A percentile compares a stretch with the other conserved stretches of the same genome.
Evolutionary conservation across 306 rosid species (phyloP).

Genomic region (Prunus padus): DNA sequence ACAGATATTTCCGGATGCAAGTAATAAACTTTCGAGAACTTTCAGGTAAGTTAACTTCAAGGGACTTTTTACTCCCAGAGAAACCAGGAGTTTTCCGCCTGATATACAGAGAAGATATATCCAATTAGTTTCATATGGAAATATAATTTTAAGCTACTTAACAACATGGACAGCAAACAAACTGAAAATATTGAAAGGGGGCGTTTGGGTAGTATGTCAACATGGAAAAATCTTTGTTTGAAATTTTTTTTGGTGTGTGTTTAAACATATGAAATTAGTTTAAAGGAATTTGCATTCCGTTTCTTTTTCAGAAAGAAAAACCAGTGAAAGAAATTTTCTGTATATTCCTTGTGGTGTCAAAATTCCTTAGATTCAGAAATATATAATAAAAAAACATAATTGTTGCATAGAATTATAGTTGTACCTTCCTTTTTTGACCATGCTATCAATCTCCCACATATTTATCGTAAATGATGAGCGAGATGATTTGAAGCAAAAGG

Average conservation of each 20-base stretch:
- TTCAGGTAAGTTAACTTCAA: conserved; percentile 94
- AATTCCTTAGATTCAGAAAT: conserved; percentile 4
- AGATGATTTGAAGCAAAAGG: conserved; percentile 96
- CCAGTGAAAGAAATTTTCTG: no score
- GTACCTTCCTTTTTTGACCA: conserved; percentile 89
- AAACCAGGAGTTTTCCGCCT: conserved; percentile 90
- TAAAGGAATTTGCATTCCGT: no score
- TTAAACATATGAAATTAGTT: no score
- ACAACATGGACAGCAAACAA: conserved; percentile 12
- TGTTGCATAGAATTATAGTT: conserved; percentile 11
- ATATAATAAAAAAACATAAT: conserved; percentile 9
- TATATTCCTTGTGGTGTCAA: background rate
- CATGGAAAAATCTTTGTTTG: no score
- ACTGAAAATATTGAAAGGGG: conserved; percentile 1
- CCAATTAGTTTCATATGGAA: conserved; percentile 17
- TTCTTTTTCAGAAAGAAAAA: no score
- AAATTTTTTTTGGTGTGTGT: no score
- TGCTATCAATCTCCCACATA: conserved; percentile 99
- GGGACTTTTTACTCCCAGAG: conserved; percentile 67
- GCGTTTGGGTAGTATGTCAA: background rate
- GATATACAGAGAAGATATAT: conserved; percentile 32
- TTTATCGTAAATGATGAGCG: conserved; percentile 96
- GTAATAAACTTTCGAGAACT: conserved; percentile 96
- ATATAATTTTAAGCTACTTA: conserved; percentile 19
- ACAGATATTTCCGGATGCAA: conserved; percentile 85